These are phyloP conservation scores for Avicennia marina DNA, from an alignment of 257 asterid genomes.

Conservation along the genomic window DNA sequence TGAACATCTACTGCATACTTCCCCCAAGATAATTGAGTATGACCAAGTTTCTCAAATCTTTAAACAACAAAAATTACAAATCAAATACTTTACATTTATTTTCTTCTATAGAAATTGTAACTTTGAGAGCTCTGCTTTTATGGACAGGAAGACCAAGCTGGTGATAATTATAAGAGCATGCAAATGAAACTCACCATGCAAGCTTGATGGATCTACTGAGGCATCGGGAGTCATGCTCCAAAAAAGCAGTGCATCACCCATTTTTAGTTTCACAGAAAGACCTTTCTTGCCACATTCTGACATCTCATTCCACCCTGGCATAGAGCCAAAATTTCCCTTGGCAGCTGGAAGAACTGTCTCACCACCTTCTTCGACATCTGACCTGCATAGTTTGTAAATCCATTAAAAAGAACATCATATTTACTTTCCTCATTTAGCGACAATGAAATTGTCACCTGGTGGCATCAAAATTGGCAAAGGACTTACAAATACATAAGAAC, in stretches of 20 bases:
- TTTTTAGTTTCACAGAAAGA: conserved; percentile 64
- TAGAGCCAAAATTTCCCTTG: conserved; percentile 55
- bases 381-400: conserved; percentile 40
- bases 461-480: background rate
- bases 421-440: too few species aligned
- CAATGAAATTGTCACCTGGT: too few species aligned
- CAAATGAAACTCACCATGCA: conserved; percentile 62
- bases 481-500: conserved; percentile 88
- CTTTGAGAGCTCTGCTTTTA: background rate
- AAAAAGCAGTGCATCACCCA: conserved; percentile 84
- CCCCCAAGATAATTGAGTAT: too few species aligned
- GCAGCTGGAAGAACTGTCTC: conserved; percentile 88
- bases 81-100: too few species aligned
- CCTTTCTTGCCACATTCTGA: conserved; percentile 81
- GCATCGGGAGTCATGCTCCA: conserved; percentile 96
- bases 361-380: conserved; percentile 98
- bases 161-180: too few species aligned
- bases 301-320: conserved; percentile 55
- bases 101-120: too few species aligned
- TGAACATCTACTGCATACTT: too few species aligned
- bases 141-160: too few species aligned
- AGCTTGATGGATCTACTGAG: conserved; percentile 67
- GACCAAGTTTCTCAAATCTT: too few species aligned
- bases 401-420: conserved; percentile 1
- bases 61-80: too few species aligned